Evolutionary conservation across 148 eudicot genomes (phyloP).

Genomic region (Simmondsia chinensis): DNA sequence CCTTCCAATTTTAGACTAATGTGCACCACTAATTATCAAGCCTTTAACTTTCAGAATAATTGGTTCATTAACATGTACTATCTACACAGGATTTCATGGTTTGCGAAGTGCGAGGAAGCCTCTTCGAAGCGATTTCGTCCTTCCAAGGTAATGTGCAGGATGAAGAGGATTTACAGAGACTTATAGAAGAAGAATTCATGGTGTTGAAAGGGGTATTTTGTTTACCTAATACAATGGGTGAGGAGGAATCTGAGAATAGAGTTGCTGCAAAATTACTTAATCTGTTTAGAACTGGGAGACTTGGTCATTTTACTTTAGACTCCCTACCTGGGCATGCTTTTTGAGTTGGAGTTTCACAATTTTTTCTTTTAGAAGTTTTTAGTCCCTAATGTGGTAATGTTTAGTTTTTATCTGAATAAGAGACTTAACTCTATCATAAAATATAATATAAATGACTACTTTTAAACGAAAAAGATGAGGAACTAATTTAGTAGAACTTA

Average conservation of each 20-base stretch:
- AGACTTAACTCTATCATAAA: no score
- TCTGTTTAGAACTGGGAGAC: slow-evolving; percentile 77
- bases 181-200: slow-evolving; percentile 37
- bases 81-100: slow-evolving; percentile 54
- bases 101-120: slow-evolving; percentile 37
- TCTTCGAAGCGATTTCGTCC: slow-evolving; percentile 37
- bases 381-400: no score
- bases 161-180: slow-evolving; percentile 34
- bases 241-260: slow-evolving; percentile 22
- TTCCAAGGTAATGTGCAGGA: slow-evolving; percentile 35
- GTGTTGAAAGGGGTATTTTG: slow-evolving; percentile 33
- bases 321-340: slow-evolving; percentile 19
- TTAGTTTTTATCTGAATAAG: no score
- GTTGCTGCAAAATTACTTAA: slow-evolving; percentile 61
- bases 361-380: no score
- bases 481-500: no score
- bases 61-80: no score
- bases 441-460: no score
- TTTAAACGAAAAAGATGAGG: no score
- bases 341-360: no score
- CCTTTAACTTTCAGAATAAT: no score
- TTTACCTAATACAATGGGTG: slow-evolving; percentile 19
- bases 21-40: no score
- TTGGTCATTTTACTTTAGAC: slow-evolving; percentile 74
- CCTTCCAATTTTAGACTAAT: no score